Conservation (phyloP, 805 yeast genomes). For the Starmerella potacharoeniae region DNA sequence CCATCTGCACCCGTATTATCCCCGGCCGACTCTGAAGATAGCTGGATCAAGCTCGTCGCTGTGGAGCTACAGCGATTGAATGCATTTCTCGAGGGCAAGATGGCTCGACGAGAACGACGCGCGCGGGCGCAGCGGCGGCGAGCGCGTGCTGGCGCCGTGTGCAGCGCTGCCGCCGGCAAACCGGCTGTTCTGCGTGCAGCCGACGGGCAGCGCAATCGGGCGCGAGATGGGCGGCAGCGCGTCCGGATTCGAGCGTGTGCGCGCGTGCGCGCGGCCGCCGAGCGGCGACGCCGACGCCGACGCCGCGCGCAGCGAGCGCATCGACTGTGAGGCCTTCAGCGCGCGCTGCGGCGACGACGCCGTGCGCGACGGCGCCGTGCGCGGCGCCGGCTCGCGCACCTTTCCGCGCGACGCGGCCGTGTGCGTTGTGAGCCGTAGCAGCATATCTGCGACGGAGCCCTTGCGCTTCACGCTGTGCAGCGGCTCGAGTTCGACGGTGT, state of each 20-base stretch:
- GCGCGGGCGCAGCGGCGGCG: not conserved
- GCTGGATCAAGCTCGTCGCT: slow-evolving; percentile 5
- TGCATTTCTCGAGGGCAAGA: slow-evolving; percentile 10
- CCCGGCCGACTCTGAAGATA: not conserved
- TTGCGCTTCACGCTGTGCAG: slow-evolving; percentile 9
- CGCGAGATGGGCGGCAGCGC: not conserved
- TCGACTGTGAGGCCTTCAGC: not conserved
- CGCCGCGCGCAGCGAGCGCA: not conserved
- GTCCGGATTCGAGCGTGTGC: not conserved
- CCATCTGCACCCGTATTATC: not conserved
- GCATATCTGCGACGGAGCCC: slow-evolving; percentile 25
- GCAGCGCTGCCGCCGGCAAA: not conserved
- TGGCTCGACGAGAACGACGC: not conserved
- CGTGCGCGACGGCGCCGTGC: not conserved
- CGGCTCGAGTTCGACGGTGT: not conserved
- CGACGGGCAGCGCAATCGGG: not conserved
- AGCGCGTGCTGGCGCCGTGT: not conserved
- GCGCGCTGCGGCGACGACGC: not conserved
- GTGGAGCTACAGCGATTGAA: slow-evolving; percentile 11
- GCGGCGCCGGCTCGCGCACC: slow-evolving; percentile 6
- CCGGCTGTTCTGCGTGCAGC: not conserved
- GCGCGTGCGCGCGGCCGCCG: not conserved
- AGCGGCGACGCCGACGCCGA: not conserved
- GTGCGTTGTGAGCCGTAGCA: slow-evolving; percentile 26
- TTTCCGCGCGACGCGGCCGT: slow-evolving; percentile 26